Evolutionary conservation across 345 rosid genomes (phyloP).

Genomic region (Anastatica hierochuntica): DNA sequence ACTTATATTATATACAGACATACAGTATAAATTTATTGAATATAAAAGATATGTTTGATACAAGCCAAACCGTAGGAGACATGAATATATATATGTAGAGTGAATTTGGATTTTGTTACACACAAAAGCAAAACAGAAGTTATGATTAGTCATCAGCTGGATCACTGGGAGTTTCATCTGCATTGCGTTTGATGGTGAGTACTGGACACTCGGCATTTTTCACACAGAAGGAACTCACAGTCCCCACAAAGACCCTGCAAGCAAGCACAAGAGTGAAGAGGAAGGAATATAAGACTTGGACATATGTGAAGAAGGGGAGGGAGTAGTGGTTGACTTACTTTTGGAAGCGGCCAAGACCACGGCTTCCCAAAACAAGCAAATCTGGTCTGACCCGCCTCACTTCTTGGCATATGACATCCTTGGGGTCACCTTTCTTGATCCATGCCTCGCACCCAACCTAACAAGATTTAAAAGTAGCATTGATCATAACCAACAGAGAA

Average conservation of each 20-base stretch:
- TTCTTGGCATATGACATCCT: conserved; percentile 79
- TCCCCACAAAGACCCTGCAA: conserved; percentile 86
- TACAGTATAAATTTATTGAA: no score
- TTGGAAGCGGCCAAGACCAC: conserved; percentile 90
- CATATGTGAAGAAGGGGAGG: no score
- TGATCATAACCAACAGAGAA: no score
- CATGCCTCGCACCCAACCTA: conserved; percentile 87
- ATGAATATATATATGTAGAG: no score
- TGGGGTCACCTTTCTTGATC: conserved; percentile 83
- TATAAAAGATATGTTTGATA: no score
- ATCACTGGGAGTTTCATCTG: conserved; percentile 77
- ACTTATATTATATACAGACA: no score
- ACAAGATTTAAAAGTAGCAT: not conserved
- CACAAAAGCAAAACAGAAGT: no score
- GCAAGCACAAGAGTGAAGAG: not conserved
- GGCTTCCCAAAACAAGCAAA: conserved; percentile 76
- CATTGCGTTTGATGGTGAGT: conserved; percentile 65
- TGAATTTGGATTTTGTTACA: no score
- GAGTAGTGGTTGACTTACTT: conserved; percentile 56
- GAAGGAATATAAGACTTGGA: no score
- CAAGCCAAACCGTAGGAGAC: no score
- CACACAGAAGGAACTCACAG: conserved; percentile 74
- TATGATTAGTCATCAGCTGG: conserved; percentile 60
- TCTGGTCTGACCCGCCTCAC: conserved; percentile 77
- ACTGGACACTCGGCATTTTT: conserved; percentile 96